Evolutionary conservation across 495 filamentous ascomycete genomes (phyloP).

Genomic region (Cudoniella acicularis): DNA sequence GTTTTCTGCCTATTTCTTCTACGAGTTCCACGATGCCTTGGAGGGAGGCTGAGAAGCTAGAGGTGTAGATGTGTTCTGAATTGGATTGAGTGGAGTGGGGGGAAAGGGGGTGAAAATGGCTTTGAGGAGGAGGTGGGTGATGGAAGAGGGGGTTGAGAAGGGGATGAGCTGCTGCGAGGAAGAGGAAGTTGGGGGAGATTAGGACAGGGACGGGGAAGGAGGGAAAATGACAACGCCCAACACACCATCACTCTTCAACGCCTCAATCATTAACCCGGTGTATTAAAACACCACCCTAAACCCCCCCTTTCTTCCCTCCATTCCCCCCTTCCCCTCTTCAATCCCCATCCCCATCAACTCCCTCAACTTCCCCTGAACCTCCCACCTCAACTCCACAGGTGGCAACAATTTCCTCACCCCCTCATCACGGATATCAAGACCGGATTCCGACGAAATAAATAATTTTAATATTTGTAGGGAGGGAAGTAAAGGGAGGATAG

Average conservation of each 20-base stretch:
- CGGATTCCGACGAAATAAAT: not conserved
- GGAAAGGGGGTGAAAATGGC: too few species aligned
- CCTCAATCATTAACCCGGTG: conserved; percentile 13
- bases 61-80: not conserved
- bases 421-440: not conserved
- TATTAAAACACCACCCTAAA: conserved; percentile 14
- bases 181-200: too few species aligned
- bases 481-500: not conserved
- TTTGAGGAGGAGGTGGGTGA: too few species aligned
- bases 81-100: too few species aligned
- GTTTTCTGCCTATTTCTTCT: not conserved
- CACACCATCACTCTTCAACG: conserved; percentile 9
- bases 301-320: too few species aligned
- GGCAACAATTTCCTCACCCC: not conserved
- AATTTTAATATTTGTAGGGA: not conserved
- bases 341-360: not conserved
- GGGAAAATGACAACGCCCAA: conserved; percentile 15
- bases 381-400: not conserved
- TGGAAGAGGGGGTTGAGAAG: conserved; percentile 7
- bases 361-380: conserved; percentile 11
- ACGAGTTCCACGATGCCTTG: not conserved
- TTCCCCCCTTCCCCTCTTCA: too few species aligned
- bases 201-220: too few species aligned
- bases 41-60: conserved; percentile 1
- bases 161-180: too few species aligned